Conservation (phyloP, 768 basidiomycete species). For the Auricularia sp. region DNA sequence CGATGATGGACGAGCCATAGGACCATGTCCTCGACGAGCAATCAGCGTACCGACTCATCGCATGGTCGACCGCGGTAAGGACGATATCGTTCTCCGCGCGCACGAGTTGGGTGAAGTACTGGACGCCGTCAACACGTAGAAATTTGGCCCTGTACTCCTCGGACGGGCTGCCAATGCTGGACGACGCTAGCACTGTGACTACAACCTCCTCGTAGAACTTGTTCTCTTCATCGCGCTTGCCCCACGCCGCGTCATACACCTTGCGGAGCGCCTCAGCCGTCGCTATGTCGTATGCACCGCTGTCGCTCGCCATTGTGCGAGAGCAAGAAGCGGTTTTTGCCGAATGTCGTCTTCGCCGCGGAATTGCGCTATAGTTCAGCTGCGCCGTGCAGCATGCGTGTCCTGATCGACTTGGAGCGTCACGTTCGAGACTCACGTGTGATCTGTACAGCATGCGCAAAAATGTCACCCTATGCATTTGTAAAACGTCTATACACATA, state of each 20-base stretch:
- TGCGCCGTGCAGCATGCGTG: too few species aligned
- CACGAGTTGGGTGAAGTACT: not conserved
- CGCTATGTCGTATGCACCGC: not conserved
- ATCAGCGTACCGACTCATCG: not conserved
- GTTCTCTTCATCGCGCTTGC: not conserved
- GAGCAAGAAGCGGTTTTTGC: too few species aligned
- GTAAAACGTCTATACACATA: too few species aligned
- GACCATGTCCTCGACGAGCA: not conserved
- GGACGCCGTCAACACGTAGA: not conserved
- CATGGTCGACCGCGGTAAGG: not conserved
- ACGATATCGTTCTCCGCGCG: not conserved
- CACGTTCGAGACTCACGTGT: too few species aligned
- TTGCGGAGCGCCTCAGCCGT: not conserved
- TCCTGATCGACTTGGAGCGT: too few species aligned
- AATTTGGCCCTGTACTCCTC: not conserved
- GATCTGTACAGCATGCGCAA: too few species aligned
- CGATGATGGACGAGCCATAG: not conserved
- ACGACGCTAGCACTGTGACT: not conserved
- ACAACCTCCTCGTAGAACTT: not conserved
- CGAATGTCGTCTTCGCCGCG: too few species aligned
- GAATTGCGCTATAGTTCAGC: too few species aligned
- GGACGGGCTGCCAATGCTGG: not conserved
- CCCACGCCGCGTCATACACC: not conserved
- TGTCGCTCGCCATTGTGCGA: not conserved
- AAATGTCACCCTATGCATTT: too few species aligned